These are phyloP conservation scores for Leucoagaricus sp. DNA, from an alignment of 1,284 basidiomycete species.

Conservation along the genomic window DNA sequence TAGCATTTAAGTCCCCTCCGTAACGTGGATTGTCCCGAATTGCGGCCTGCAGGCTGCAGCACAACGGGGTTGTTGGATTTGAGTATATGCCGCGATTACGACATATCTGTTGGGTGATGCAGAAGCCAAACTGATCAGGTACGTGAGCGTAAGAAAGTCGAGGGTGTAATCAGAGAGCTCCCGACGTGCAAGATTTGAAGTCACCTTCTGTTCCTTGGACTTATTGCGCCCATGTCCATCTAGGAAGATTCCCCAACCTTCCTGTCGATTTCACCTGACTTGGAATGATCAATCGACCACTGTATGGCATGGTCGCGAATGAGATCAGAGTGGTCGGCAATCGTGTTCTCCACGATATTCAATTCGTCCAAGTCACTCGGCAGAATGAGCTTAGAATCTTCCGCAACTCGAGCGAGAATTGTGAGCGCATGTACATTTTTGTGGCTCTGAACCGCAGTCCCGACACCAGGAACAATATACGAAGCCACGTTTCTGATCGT, in stretches of 20 bases:
- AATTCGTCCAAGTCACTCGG: slow-evolving; percentile 23
- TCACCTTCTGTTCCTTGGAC: slow-evolving; percentile 19
- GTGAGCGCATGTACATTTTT: slow-evolving; percentile 39
- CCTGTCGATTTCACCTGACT: slow-evolving; percentile 35
- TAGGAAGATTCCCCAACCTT: slow-evolving; percentile 52
- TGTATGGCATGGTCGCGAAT: slow-evolving; percentile 45
- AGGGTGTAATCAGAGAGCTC: too few relatives aligned
- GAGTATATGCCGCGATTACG: too few relatives aligned
- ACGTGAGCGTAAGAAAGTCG: too few relatives aligned
- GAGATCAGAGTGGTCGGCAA: slow-evolving; percentile 38
- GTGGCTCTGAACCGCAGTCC: background rate
- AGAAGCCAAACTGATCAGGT: too few relatives aligned
- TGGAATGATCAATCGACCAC: slow-evolving; percentile 44
- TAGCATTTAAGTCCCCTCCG: too few relatives aligned
- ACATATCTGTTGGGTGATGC: too few relatives aligned
- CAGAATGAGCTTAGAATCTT: slow-evolving; percentile 38
- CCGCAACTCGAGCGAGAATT: slow-evolving; percentile 46
- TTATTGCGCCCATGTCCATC: slow-evolving; percentile 30
- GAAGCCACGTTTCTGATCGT: background rate
- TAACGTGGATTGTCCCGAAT: too few relatives aligned
- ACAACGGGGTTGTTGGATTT: too few relatives aligned
- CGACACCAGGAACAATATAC: background rate
- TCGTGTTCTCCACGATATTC: slow-evolving; percentile 24
- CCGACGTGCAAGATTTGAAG: too few relatives aligned
- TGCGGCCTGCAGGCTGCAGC: too few relatives aligned